Conservation (phyloP, 2,329 filamentous ascomycete genomes). For the Thyridium curvatum region DNA sequence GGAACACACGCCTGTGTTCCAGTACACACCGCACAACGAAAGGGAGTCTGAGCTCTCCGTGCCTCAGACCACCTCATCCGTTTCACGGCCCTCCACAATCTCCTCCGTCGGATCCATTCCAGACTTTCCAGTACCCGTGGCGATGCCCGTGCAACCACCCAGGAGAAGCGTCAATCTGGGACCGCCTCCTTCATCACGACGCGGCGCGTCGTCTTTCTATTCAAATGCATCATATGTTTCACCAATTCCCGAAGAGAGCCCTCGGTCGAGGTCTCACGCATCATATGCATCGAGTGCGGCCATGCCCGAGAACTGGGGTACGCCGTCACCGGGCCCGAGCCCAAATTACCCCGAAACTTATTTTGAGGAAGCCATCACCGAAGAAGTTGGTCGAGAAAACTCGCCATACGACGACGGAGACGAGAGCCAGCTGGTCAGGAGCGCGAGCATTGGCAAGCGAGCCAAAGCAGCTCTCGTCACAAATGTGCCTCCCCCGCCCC, state of each 20-base stretch:
- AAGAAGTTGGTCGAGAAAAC: slow-evolving; percentile 27
- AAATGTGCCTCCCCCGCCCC: slow-evolving; percentile 12
- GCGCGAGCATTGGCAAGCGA: slow-evolving; percentile 55
- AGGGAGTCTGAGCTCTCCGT: slow-evolving; percentile 33
- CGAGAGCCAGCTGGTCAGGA: slow-evolving; percentile 52
- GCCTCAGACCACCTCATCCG: slow-evolving; percentile 40
- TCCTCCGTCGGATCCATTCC: slow-evolving; percentile 52
- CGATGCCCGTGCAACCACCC: slow-evolving; percentile 18
- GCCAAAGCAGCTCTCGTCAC: slow-evolving; percentile 51
- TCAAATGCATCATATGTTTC: slow-evolving; percentile 63
- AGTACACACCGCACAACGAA: slow-evolving; percentile 30
- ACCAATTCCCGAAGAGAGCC: slow-evolving; percentile 68
- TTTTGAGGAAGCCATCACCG: slow-evolving; percentile 42
- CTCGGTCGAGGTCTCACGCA: slow-evolving; percentile 48
- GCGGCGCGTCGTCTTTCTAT: slow-evolving; percentile 59
- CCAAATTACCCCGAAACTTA: slow-evolving; percentile 40
- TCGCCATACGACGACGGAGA: slow-evolving; percentile 41
- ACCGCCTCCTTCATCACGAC: slow-evolving; percentile 53
- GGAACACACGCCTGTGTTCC: slow-evolving; percentile 49
- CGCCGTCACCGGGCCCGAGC: slow-evolving; percentile 35
- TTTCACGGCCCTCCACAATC: slow-evolving; percentile 45
- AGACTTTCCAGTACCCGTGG: slow-evolving; percentile 46
- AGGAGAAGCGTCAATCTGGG: slow-evolving; percentile 49
- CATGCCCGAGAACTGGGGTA: slow-evolving; percentile 63
- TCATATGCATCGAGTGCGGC: slow-evolving; percentile 68